Base-by-base conservation (phyloP, 2,329 filamentous ascomycete genomes). In the Microdochium nivale region DNA sequence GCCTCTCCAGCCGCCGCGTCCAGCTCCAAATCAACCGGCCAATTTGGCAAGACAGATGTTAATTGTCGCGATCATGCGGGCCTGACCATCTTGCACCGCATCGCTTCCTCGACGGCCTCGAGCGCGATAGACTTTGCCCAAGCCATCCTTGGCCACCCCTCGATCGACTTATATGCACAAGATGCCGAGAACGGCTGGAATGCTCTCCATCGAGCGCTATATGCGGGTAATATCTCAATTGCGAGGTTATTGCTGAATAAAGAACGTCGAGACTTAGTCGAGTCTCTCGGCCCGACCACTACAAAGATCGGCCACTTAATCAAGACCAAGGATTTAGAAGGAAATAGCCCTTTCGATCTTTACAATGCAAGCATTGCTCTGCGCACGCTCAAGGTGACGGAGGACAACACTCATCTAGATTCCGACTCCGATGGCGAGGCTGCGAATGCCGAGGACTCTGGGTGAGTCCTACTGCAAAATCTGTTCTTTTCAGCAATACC, bases 161-260 rank as follows among this genome's bases (percentile, higher is more conserved):
- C 86, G 50, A 80, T 90, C 58, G 94, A 99, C 68, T 73, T 97
- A 9, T 94, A 96, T 62, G 75, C 79, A 2, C 91, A 95, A 65
- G 94, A 99, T 67, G 74, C 77, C 8, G 94, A 99, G 68, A 97
- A 87, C 67, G 92, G 91, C 46, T 99, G 94, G 94, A 99, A 95
- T 54, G 86, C 91, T 35, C 76, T 99, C 37, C 94, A 99, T 65
- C 82, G 94, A 60, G 89, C 91, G 8, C 76, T 97, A 43, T 97
- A 96, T 65, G 83, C 85, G 59, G 92, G 92, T 47, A 96, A 96
- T 62, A 83, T 94, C 49, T 84, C 88, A 7, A 86, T 95, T 58
- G 94, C 94, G 2, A 83, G 90, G 47, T 75, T 89, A 21, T 82
- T 99, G 30, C 75, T 99, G 56, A 82, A 86, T 49, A 86, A 86